Conservation (phyloP, 1,139 yeast species). For the Scheffersomyces segobiensis region DNA sequence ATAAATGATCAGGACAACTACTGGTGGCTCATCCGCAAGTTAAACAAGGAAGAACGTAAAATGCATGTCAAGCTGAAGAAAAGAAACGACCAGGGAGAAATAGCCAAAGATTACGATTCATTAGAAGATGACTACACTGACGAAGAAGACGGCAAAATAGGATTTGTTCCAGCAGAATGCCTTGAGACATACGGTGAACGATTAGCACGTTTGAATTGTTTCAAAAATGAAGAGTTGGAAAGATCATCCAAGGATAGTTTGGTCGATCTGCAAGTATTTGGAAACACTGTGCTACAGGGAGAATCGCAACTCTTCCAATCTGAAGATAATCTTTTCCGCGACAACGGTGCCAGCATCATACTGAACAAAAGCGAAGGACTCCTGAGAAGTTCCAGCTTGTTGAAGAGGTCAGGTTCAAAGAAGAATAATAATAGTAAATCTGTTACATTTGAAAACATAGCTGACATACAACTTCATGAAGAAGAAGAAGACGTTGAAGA, state of each 20-base stretch:
- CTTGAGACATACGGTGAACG: constrained; percentile 90
- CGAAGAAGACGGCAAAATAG: constrained; percentile 67
- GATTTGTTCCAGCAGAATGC: constrained; percentile 96
- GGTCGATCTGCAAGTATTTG: neutral
- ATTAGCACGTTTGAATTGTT: constrained; percentile 86
- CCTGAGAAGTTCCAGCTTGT: constrained; percentile 9
- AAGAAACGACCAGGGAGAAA: constrained; percentile 7
- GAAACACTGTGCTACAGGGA: neutral
- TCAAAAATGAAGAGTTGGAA: constrained; percentile 82
- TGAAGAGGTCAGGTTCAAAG: constrained; percentile 8
- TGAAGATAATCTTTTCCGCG: neutral
- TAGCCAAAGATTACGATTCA: constrained; percentile 6
- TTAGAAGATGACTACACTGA: constrained; percentile 18
- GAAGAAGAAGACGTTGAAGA: constrained; percentile 22
- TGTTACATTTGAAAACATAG: constrained; percentile 43
- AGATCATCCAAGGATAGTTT: constrained; percentile 24
- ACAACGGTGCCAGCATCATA: neutral
- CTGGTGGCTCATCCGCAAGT: constrained; percentile 92
- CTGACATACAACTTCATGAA: constrained; percentile 25
- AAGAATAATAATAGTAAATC: constrained; percentile 29
- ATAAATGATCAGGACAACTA: constrained; percentile 89
- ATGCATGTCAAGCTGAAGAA: constrained; percentile 8
- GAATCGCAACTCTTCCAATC: neutral
- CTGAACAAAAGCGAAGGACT: constrained; percentile 1
- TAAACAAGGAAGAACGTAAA: constrained; percentile 42